Conservation (phyloP, 2,329 filamentous ascomycete species). For the Fusarium scirpi region DNA sequence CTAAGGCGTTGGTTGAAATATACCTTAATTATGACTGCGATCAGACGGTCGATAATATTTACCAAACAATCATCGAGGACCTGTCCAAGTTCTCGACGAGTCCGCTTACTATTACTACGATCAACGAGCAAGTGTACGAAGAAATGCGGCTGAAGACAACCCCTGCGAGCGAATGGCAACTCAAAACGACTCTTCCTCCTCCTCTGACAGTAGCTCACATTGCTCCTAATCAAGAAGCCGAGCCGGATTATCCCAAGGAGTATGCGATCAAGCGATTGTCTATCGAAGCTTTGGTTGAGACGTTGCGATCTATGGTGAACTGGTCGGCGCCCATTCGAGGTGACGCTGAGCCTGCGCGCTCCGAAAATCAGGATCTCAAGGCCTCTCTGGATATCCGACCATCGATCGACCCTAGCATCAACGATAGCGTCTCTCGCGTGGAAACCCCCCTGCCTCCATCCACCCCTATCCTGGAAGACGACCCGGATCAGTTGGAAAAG, state of each 20-base stretch:
- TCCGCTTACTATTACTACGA: conserved; percentile 78
- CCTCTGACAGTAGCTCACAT: conserved; percentile 86
- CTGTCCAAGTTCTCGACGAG: conserved; percentile 87
- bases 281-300: conserved; percentile 88
- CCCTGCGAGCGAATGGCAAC: conserved; percentile 82
- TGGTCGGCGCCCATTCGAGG: conserved; percentile 80
- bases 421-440: conserved; percentile 71
- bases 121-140: conserved; percentile 88
- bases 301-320: conserved; percentile 88
- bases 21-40: conserved; percentile 99
- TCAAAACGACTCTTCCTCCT: conserved; percentile 85
- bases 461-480: conserved; percentile 83
- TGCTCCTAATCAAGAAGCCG: conserved; percentile 66
- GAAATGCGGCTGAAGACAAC: conserved; percentile 76
- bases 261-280: conserved; percentile 92
- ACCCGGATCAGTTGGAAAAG: conserved; percentile 93
- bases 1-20: conserved; percentile 89
- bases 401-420: conserved; percentile 76
- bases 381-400: conserved; percentile 59
- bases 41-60: conserved; percentile 94
- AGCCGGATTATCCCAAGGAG: conserved; percentile 83
- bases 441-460: conserved; percentile 70
- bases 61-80: conserved; percentile 94
- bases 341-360: conserved; percentile 58
- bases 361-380: conserved; percentile 52